phyloP scores from a whole-genome alignment of 805 yeast species.

The Barnettozyma botsteinii region DNA sequence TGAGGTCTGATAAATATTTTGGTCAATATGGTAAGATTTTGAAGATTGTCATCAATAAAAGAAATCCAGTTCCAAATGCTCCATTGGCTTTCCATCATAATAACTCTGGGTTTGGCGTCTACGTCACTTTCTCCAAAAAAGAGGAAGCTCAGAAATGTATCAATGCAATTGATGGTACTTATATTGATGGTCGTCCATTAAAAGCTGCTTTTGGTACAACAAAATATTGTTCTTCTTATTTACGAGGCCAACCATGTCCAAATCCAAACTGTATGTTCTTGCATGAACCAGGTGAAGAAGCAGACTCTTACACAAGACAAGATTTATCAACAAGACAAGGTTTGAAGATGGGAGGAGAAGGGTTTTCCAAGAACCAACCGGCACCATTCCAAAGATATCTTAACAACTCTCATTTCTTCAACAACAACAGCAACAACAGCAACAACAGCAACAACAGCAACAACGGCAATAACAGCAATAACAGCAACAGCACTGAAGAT shows the following conservation, averaged over 20 bases:
- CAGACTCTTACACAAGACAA: slow-evolving; percentile 90
- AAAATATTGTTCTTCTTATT: slow-evolving; percentile 93
- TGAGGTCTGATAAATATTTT: slow-evolving; percentile 87
- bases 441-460: too few relatives aligned
- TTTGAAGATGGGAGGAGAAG: slow-evolving; percentile 41
- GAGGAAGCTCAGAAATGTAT: slow-evolving; percentile 96
- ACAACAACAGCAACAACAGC: too few relatives aligned
- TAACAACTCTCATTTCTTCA: slow-evolving; percentile 10
- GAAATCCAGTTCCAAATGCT: slow-evolving; percentile 38
- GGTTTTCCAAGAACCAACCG: slow-evolving; percentile 25
- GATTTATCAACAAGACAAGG: slow-evolving; percentile 75
- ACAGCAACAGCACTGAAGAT: not conserved
- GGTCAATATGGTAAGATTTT: slow-evolving; percentile 98
- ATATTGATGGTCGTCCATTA: slow-evolving; percentile 83
- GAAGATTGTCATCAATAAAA: slow-evolving; percentile 87
- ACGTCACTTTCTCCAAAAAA: slow-evolving; percentile 86
- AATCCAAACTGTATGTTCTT: slow-evolving; percentile 98
- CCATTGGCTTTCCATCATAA: slow-evolving; percentile 21
- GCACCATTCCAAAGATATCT: slow-evolving; percentile 21
- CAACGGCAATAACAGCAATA: not conserved
- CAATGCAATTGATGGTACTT: slow-evolving; percentile 85
- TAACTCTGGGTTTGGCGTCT: slow-evolving; percentile 84
- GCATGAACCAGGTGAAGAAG: slow-evolving; percentile 99
- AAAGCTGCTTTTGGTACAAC: slow-evolving; percentile 98
- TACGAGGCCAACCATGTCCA: slow-evolving; percentile 94